Evolutionary conservation across 1,284 basidiomycete species (phyloP).

Genomic region (Xerocomus nothofagi): DNA sequence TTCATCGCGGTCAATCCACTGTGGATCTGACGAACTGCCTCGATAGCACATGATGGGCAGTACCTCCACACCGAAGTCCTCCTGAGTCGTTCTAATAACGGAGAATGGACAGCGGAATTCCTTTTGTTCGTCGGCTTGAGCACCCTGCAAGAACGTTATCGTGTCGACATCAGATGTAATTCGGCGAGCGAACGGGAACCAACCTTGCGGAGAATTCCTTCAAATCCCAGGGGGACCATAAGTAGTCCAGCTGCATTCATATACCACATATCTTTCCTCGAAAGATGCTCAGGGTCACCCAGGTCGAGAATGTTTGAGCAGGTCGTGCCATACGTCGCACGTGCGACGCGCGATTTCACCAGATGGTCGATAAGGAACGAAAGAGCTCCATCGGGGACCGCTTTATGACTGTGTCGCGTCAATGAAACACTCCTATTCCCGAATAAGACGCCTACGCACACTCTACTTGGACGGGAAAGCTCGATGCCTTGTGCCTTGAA

Average conservation of each 20-base stretch:
- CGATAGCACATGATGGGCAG: constrained; percentile 14
- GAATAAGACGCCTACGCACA: constrained; percentile 1
- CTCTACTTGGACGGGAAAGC: constrained; percentile 13
- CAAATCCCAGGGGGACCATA: constrained; percentile 5
- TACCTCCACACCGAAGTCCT: not conserved
- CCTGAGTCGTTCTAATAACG: not conserved
- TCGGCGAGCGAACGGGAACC: not conserved
- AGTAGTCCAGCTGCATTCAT: not conserved
- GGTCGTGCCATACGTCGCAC: constrained; percentile 16
- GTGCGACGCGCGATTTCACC: constrained; percentile 15
- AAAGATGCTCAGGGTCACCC: constrained; percentile 8
- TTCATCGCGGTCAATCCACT: constrained; percentile 15
- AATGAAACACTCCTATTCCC: not conserved
- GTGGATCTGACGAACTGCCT: constrained; percentile 7
- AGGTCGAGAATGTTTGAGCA: not conserved
- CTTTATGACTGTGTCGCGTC: constrained; percentile 13
- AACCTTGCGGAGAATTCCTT: constrained; percentile 12
- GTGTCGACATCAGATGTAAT: not conserved
- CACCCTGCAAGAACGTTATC: constrained; percentile 5
- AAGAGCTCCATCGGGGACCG: constrained; percentile 20
- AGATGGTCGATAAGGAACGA: constrained; percentile 18
- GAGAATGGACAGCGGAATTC: constrained; percentile 15
- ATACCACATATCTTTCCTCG: constrained; percentile 9
- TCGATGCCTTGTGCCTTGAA: constrained; percentile 14
- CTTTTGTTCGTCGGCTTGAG: constrained; percentile 6